Base-by-base conservation (phyloP, 129 eudicot genomes). In the Arctium lappa region DNA sequence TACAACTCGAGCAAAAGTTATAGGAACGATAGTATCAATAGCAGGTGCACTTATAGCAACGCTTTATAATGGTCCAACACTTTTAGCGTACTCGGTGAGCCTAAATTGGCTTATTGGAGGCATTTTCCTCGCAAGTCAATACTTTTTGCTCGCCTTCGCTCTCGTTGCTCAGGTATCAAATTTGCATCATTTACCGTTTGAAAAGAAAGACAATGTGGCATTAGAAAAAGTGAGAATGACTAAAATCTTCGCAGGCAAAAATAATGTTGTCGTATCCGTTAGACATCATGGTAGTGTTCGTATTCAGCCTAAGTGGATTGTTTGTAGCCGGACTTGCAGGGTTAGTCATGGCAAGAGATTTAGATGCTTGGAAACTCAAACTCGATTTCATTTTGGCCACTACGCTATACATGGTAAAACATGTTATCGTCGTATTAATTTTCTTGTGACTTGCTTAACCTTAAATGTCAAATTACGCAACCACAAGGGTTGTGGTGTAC, bases 11-110 rank as follows among this genome's bases (percentile, higher is more conserved):
- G 88, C 88, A 1, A 88, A 88, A 81, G 79, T 87, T 6, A 74
- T 81, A 36, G 90, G 90, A 56, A 88, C 88, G 3, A 11, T 81
- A 30, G 48, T 88, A 11, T 88, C 90, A 32, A 75, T 88, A 72
- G 32, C 79, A 27, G 90, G 90, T 60, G 90, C 86, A 34, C 30
- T 81, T 73, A 74, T 78, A 9, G 86, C 83, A 27, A 75, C 81
- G 4, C 36, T 88, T 32, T 88, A 88, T 44, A 85, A 44, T 8
- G 90, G 90, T 16, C 90, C 90, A 11, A 13, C 69, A 1, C 37
- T 83, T 34, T 62, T 83, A 40, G 27, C 60, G 9, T 18, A 33
- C 87, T 8, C 80, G 50, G 13, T 42, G 39, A 76, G 32, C 81
- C 10, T 38, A 50, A 62, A 78, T 30, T 87, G 88, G 90, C 44